Evolutionary conservation across 495 filamentous ascomycete species (phyloP), one percentile per base, ranked within the genome.

Genomic region (Aspergillus bertholletiae): DNA sequence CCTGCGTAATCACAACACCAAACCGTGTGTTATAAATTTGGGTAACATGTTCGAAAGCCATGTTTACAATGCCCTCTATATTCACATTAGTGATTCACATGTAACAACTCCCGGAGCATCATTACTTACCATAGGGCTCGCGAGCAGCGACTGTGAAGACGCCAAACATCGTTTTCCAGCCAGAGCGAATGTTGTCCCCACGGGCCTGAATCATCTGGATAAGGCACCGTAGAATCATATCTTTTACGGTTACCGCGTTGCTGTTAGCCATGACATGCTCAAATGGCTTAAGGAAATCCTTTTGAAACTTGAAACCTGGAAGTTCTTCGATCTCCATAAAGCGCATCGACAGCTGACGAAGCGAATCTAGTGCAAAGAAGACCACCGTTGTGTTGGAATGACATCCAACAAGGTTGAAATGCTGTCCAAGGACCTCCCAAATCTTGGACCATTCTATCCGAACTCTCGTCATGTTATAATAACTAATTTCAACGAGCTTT

Each of bases 141-240:
- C 87, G 81, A 21, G 94, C 94, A 18, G 94, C 95, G 23, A 96
- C 89, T 3, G 93, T 96, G 68, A 99, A 97, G 34, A 96, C 95
- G 9, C 92, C 94, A 75, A 99, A 97, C 92, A 99, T 97, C 12
- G 94, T 97, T 69, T 94, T 86, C 94, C 94, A 99, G 26, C 94
- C 94, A 17, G 92, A 96, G 11, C 92, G 87, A 60, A 99, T 97
- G 58, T 97, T 97, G 61, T 96, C 85, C 8, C 94, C 94, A 56
- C 89, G 81, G 22, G 94, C 92, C 71, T 97, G 95, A 39, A 99
- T 92, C 94, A 99, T 99, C 69, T 99, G 94, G 51, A 95, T 94
- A 50, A 99, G 76, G 66, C 95, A 99, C n/a, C 91, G 83, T 12
- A 99, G 78, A 28, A 95, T 90, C 91, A 97, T 96, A 62, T 99